A percentile compares a stretch with the other conserved stretches of the same genome.
phyloP scores from a whole-genome alignment of 192 early-diverging fungal species.

The Entomortierella beljakovae region DNA sequence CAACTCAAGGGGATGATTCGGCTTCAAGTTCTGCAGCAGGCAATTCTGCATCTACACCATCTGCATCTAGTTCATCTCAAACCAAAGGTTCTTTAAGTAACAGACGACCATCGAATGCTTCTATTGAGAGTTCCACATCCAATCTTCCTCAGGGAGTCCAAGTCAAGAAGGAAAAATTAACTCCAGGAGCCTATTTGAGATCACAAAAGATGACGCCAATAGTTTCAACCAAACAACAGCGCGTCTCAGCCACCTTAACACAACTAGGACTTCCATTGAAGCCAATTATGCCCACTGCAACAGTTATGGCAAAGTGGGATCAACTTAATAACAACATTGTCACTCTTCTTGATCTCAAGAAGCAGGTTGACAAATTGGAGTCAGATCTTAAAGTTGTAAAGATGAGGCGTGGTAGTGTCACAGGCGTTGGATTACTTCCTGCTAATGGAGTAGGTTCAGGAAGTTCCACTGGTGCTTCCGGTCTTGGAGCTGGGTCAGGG shows the following conservation, averaged over 20 bases:
- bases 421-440: constrained; percentile 56
- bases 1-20: constrained; percentile 27
- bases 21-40: not conserved
- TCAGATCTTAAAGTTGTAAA: constrained; percentile 71
- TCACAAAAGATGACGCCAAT: constrained; percentile 68
- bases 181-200: constrained; percentile 72
- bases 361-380: constrained; percentile 84
- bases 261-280: constrained; percentile 52
- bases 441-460: constrained; percentile 10
- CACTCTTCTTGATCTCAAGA: constrained; percentile 85
- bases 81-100: constrained; percentile 32
- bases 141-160: constrained; percentile 9
- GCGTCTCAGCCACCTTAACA: constrained; percentile 20
- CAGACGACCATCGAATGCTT: constrained; percentile 39
- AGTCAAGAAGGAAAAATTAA: constrained; percentile 65
- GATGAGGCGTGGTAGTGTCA: constrained; percentile 45
- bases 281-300: constrained; percentile 87
- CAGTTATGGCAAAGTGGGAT: constrained; percentile 84
- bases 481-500: not conserved
- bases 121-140: constrained; percentile 3
- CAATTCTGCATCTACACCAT: not conserved
- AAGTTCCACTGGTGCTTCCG: not conserved
- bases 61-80: not conserved
- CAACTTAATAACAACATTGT: constrained; percentile 80
- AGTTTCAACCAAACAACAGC: constrained; percentile 60